Evolutionary conservation across 805 yeast species (phyloP).

Genomic region (Priceomyces haplophilus): DNA sequence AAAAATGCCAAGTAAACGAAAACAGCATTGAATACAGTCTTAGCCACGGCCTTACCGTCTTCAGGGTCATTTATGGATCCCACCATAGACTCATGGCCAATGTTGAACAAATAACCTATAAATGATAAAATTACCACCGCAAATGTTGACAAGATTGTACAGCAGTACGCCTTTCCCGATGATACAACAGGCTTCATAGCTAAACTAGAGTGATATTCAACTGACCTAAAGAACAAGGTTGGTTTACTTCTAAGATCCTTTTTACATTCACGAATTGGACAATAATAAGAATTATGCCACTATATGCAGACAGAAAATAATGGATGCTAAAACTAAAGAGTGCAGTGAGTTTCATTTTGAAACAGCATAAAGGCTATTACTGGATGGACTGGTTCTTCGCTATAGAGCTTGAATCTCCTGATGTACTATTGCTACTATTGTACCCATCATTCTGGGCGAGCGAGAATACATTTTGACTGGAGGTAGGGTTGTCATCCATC

Average conservation of each 20-base stretch:
- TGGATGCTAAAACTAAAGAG: conserved; percentile 3
- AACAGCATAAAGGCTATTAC: not conserved
- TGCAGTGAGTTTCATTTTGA: not conserved
- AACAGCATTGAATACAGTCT: conserved; percentile 87
- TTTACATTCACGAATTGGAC: not conserved
- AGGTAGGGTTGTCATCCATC: conserved; percentile 9
- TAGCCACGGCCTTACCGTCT: conserved; percentile 91
- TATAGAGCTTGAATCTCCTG: not conserved
- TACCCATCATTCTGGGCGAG: conserved; percentile 14
- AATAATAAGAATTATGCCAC: not conserved
- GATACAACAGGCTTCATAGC: conserved; percentile 45
- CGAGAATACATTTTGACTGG: conserved; percentile 7
- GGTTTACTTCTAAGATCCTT: not conserved
- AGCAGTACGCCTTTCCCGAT: conserved; percentile 88
- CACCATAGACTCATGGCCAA: conserved; percentile 84
- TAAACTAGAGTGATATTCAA: not conserved
- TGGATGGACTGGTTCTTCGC: not conserved
- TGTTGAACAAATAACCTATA: conserved; percentile 76
- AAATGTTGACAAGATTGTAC: conserved; percentile 89
- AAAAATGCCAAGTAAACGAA: conserved; percentile 76
- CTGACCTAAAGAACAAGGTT: not conserved
- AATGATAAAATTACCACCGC: conserved; percentile 85
- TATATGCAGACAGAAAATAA: conserved; percentile 1
- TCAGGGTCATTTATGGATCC: conserved; percentile 90
- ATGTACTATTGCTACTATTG: conserved; percentile 3